These are phyloP conservation scores for Gossypium turneri DNA, from an alignment of 345 rosid genomes.

Conservation along the genomic window DNA sequence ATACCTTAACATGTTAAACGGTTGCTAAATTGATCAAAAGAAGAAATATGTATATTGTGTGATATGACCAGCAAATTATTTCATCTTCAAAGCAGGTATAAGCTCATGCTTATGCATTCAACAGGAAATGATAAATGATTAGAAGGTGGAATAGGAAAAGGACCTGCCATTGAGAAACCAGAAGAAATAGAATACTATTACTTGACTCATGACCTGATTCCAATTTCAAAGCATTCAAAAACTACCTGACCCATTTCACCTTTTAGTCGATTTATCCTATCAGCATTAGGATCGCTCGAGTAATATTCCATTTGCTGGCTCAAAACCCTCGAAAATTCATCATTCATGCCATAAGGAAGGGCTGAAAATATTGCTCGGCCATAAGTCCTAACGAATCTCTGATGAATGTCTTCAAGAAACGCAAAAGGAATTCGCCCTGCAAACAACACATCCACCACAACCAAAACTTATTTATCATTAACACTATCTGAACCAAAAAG, in stretches of 20 bases:
- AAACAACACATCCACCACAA: neutral
- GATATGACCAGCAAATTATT: neutral
- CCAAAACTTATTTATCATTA: neutral
- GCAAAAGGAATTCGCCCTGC: constrained; percentile 5
- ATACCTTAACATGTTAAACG: neutral
- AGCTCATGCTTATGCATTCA: constrained; percentile 4
- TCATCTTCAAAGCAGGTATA: neutral
- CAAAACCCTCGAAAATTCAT: neutral
- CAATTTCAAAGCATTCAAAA: neutral
- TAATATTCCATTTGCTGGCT: constrained; percentile 20
- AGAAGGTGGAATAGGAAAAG: constrained; percentile 15
- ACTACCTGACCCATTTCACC: constrained; percentile 93
- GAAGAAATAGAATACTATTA: neutral
- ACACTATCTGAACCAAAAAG: neutral
- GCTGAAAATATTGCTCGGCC: neutral
- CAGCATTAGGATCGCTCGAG: constrained; percentile 82
- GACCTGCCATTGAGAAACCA: neutral
- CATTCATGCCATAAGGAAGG: neutral
- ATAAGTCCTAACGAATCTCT: neutral
- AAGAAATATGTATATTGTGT: neutral
- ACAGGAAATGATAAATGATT: neutral
- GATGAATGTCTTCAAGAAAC: constrained; percentile 11
- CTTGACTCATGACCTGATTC: neutral
- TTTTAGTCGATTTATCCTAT: constrained; percentile 76
- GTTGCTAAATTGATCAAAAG: neutral